Conservation (phyloP, 306 rosid species). For the Mucuna pruriens region DNA sequence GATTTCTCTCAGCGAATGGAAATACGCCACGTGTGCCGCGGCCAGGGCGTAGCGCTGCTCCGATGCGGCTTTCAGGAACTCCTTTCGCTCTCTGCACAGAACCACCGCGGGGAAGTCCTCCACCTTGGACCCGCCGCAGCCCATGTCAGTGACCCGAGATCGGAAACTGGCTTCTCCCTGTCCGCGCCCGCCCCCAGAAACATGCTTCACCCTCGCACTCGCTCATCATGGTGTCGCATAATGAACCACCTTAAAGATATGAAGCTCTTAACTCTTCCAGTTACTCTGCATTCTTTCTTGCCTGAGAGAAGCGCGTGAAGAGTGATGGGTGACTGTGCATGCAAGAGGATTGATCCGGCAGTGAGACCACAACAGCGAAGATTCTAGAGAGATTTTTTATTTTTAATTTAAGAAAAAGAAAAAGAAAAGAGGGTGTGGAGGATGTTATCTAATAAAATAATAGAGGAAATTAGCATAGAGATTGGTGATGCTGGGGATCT, state of each 20-base stretch:
- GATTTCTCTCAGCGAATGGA: slow-evolving; percentile 73
- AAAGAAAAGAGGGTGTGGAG: not conserved
- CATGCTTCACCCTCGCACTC: not conserved
- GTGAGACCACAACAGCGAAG: slow-evolving; percentile 18
- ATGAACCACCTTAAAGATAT: not conserved
- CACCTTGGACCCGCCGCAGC: slow-evolving; percentile 88
- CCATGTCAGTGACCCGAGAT: slow-evolving; percentile 53
- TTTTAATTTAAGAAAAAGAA: not conserved
- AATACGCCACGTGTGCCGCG: slow-evolving; percentile 84
- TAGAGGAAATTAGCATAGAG: slow-evolving; percentile 44
- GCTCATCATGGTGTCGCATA: slow-evolving; percentile 44
- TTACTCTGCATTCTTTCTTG: too few relatives aligned
- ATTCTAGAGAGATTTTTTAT: not conserved
- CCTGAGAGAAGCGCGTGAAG: too few relatives aligned
- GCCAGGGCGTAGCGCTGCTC: slow-evolving; percentile 87
- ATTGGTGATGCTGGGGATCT: slow-evolving; percentile 67
- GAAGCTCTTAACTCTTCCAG: too few relatives aligned
- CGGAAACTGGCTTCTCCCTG: not conserved
- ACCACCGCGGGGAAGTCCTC: slow-evolving; percentile 85
- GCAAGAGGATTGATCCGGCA: slow-evolving; percentile 32
- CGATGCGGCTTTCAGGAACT: slow-evolving; percentile 73
- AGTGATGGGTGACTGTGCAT: not conserved
- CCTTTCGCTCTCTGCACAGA: slow-evolving; percentile 78
- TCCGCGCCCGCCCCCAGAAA: not conserved
- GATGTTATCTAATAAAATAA: slow-evolving; percentile 26